Base-by-base conservation (phyloP, 352 stramenopile genomes). In the Globisporangium cystogenes region DNA sequence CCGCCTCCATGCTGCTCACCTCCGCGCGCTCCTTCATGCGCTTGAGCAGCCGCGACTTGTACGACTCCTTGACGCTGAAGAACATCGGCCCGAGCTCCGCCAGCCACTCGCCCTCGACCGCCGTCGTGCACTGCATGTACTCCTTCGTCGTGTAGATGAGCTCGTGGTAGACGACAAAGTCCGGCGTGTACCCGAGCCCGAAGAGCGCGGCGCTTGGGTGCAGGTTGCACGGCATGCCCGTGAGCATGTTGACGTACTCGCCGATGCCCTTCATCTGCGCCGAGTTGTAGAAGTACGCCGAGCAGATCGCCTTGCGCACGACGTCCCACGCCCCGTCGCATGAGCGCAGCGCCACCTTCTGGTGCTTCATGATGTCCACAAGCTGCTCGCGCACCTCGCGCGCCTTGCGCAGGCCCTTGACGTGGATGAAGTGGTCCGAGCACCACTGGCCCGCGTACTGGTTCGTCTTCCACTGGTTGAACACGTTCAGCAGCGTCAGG, bases 181-280 rank as follows among this genome's bases (percentile, higher is more conserved):
- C 97, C 16, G 97, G 97, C 23, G 96, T 99, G 75, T 99, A 99
- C 18, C 97, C 97, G 18, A 99, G 74, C 14, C 96, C 96, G 73
- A 98, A 99, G 16, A 99, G 65, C n/a, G 97, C 95, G 29, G 90
- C 97, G 43, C 90, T 98, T 11, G 97, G 97, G 70, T 99, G 97
- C 21, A 99, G 64, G 33, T 98, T 86, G 62, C 90, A 98, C 40
- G 97, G 96, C 72, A 99, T 99, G 16, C 96, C 96, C 33, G 90
- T 98, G 20, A 99, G 73, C 91, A 99, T 98, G 71, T 99, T 99
- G n/a, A 99, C 95, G 70, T 99, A 99, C 70, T 99, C 96, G 26
- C 96, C 96, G 53, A 99, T 98, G 20, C 96, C 96, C 75, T 99
- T 99, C 67, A 99, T 98, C 62, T 98, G 96, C 12, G 96, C 97